Evolutionary conservation across 2,329 filamentous ascomycete genomes (phyloP).

Genomic region (Pseudocercospora cruenta): DNA sequence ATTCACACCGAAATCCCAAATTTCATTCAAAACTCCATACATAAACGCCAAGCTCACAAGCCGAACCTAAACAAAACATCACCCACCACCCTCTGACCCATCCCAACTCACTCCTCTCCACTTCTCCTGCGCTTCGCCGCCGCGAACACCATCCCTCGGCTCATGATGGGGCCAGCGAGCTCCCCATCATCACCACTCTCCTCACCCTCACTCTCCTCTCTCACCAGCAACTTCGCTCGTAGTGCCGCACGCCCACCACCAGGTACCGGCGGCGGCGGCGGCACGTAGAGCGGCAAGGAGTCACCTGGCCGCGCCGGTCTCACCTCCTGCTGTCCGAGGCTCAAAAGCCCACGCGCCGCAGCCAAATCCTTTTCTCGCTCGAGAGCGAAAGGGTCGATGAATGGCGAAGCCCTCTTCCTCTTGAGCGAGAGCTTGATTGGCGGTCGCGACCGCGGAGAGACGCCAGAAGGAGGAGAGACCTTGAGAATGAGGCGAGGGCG

Average conservation of each 20-base stretch:
- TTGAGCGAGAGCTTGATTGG: conserved; percentile 9
- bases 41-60: neutral
- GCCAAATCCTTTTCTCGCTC: neutral
- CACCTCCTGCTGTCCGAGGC: neutral
- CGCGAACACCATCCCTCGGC: neutral
- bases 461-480: neutral
- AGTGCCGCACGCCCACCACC: neutral
- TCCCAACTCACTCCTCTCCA: neutral
- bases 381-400: neutral
- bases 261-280: neutral
- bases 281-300: neutral
- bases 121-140: neutral
- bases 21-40: neutral
- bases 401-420: neutral
- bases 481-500: neutral
- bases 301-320: neutral
- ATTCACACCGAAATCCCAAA: neutral
- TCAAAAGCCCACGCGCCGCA: neutral
- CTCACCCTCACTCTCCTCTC: neutral
- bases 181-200: neutral
- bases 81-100: neutral
- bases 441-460: neutral
- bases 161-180: neutral
- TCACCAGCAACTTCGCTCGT: neutral
- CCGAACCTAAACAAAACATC: neutral